Conservation (phyloP, 176 grass and related monocot genomes). For the Zizania latifolia region DNA sequence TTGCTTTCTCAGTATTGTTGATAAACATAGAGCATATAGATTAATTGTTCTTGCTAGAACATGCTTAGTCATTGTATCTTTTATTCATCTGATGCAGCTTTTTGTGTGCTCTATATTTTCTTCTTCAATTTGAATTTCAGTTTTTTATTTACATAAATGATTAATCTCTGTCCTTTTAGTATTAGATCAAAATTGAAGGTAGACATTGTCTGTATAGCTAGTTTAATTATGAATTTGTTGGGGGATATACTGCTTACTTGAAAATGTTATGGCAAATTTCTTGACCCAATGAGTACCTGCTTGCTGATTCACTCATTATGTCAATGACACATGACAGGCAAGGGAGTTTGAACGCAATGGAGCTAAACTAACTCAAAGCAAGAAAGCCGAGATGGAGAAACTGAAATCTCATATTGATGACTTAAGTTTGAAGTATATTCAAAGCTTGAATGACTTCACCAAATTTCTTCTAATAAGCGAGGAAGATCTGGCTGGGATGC, state of each 20-base stretch:
- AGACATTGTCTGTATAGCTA: background rate
- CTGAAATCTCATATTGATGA: constrained; percentile 64
- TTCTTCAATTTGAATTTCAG: constrained; percentile 1
- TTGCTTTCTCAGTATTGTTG: background rate
- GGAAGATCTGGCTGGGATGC: constrained; percentile 79
- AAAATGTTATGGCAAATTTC: background rate
- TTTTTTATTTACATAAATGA: background rate
- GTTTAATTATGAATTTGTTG: background rate
- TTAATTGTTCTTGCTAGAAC: background rate
- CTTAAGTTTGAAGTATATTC: constrained; percentile 75
- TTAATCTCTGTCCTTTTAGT: background rate
- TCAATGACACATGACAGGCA: constrained; percentile 49
- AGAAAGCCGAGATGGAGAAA: constrained; percentile 79
- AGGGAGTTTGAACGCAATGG: constrained; percentile 88
- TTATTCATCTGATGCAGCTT: background rate
- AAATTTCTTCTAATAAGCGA: constrained; percentile 68
- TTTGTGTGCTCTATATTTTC: background rate
- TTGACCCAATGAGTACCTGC: background rate
- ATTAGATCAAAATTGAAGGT: constrained; percentile 9
- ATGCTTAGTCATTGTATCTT: background rate
- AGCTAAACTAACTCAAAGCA: constrained; percentile 58
- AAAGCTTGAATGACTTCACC: constrained; percentile 58
- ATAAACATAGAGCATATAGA: background rate
- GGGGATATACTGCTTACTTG: background rate
- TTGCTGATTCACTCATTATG: constrained; percentile 47